phyloP scores from a whole-genome alignment of 2,329 filamentous ascomycete species.

The Blastomyces silverae region DNA sequence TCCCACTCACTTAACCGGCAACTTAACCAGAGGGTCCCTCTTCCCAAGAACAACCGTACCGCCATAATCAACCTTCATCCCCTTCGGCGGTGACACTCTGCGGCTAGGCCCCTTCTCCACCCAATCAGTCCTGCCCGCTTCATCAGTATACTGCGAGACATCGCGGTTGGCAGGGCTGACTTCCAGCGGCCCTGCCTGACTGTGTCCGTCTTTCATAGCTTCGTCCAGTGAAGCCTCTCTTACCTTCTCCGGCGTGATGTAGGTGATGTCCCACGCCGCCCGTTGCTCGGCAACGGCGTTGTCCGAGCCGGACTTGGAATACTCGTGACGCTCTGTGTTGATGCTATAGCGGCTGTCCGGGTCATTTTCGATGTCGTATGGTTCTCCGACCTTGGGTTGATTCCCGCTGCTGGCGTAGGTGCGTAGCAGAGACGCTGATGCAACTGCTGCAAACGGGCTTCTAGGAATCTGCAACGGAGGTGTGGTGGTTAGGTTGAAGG shows the following conservation, averaged over 20 bases:
- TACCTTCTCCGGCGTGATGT: conserved; percentile 60
- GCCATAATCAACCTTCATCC: conserved; percentile 25
- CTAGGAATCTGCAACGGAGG: not conserved
- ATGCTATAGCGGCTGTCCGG: conserved; percentile 53
- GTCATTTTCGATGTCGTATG: conserved; percentile 1
- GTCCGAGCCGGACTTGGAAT: conserved; percentile 61
- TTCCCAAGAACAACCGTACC: conserved; percentile 10
- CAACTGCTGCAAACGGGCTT: not conserved
- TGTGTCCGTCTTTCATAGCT: conserved; percentile 38
- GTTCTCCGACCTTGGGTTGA: not conserved
- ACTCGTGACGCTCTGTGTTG: conserved; percentile 59
- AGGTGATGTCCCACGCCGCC: conserved; percentile 62
- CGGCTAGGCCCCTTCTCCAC: conserved; percentile 36
- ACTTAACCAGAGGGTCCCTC: conserved; percentile 30
- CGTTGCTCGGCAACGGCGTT: conserved; percentile 52
- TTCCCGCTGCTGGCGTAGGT: not conserved
- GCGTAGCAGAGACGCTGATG: not conserved
- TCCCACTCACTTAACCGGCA: not conserved
- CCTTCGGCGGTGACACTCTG: conserved; percentile 34
- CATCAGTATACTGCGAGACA: conserved; percentile 47
- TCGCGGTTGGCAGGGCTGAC: conserved; percentile 56
- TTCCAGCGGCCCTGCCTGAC: conserved; percentile 48
- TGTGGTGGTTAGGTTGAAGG: not conserved
- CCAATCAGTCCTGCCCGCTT: conserved; percentile 42
- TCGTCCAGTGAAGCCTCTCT: conserved; percentile 32